Evolutionary conservation across 805 yeast genomes (phyloP).

Genomic region (Clavispora fructus): DNA sequence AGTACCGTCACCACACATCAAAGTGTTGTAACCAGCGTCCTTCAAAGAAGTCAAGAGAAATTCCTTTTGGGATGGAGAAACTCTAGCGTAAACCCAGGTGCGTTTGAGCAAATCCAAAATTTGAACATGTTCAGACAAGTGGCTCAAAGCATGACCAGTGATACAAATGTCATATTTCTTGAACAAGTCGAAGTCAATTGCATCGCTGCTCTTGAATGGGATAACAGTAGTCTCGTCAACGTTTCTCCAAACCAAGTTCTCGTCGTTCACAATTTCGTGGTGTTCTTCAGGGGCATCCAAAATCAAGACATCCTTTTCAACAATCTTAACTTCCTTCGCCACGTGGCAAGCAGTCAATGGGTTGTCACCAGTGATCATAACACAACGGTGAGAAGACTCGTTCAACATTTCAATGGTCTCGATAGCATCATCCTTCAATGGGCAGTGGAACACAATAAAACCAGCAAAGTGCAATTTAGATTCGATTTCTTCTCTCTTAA

Average conservation of each 20-base stretch:
- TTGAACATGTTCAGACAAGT: slow-evolving; percentile 62
- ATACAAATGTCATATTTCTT: slow-evolving; percentile 78
- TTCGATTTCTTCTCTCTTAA: slow-evolving; percentile 76
- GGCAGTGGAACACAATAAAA: slow-evolving; percentile 94
- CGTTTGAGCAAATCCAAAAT: slow-evolving; percentile 71
- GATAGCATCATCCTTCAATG: slow-evolving; percentile 88
- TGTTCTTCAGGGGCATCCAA: slow-evolving; percentile 79
- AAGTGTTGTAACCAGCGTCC: slow-evolving; percentile 82
- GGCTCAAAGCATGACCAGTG: slow-evolving; percentile 83
- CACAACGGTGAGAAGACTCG: slow-evolving; percentile 90
- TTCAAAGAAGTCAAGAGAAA: slow-evolving; percentile 79
- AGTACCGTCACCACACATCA: slow-evolving; percentile 99
- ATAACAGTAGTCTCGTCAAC: slow-evolving; percentile 70
- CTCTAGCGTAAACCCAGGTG: slow-evolving; percentile 97
- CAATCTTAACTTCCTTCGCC: slow-evolving; percentile 86
- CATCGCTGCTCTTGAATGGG: slow-evolving; percentile 58
- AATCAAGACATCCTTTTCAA: slow-evolving; percentile 77
- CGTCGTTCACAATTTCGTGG: slow-evolving; percentile 40
- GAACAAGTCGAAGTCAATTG: slow-evolving; percentile 53
- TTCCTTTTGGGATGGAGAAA: slow-evolving; percentile 94
- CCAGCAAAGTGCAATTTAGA: slow-evolving; percentile 76
- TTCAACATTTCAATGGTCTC: slow-evolving; percentile 88
- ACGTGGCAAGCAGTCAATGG: slow-evolving; percentile 98
- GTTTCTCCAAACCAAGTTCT: slow-evolving; percentile 75
- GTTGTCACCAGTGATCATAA: slow-evolving; percentile 98